phyloP scores from a whole-genome alignment of 192 early-diverging fungal species.

The Entomortierella beljakovae region DNA sequence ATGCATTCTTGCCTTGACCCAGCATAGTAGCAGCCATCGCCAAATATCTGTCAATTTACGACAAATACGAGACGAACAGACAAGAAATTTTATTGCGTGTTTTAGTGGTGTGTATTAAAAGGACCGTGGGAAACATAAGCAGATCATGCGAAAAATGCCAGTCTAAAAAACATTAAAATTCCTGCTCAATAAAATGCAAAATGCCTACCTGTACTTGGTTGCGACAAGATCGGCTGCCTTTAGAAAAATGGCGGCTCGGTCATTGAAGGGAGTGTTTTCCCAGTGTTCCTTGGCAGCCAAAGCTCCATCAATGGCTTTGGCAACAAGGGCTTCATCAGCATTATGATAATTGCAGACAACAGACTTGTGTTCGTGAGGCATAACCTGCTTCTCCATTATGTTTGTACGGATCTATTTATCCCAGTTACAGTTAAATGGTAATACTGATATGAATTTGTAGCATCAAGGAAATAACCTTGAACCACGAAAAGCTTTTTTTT shows the following conservation, averaged over 20 bases:
- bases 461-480: background rate
- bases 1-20: constrained; percentile 98
- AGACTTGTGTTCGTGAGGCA: constrained; percentile 86
- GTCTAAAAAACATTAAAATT: background rate
- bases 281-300: constrained; percentile 86
- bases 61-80: background rate
- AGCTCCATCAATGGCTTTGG: constrained; percentile 89
- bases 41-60: too few relatives aligned
- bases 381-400: constrained; percentile 76
- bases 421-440: constrained; percentile 73
- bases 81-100: background rate
- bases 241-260: constrained; percentile 95
- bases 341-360: constrained; percentile 88
- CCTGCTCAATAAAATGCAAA: too few relatives aligned
- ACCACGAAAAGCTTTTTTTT: background rate
- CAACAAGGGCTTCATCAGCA: constrained; percentile 75
- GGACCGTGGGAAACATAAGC: background rate
- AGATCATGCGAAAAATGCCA: background rate
- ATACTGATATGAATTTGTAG: constrained; percentile 31
- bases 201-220: constrained; percentile 86
- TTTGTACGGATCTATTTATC: constrained; percentile 62
- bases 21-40: constrained; percentile 96
- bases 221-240: constrained; percentile 96
- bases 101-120: background rate
- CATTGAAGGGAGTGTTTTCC: constrained; percentile 94